phyloP scores from a whole-genome alignment of 495 filamentous ascomycete species.

The Viridothelium virens region DNA sequence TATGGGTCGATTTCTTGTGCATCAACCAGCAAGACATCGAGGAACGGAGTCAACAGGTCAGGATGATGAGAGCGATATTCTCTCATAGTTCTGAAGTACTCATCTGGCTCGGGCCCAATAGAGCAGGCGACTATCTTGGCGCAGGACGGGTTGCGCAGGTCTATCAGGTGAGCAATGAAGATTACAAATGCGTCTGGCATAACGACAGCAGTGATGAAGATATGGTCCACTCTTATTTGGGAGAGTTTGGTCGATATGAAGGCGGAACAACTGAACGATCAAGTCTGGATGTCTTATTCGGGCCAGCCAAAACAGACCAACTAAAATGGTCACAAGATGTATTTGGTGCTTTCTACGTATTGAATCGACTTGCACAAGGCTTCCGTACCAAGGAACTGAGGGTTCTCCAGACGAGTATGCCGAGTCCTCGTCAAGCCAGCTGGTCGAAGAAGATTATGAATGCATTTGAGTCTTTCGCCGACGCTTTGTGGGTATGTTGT shows the following conservation, averaged over 20 bases:
- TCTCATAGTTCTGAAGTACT: neutral
- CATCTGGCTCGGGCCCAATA: conserved; percentile 13
- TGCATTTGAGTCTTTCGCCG: neutral
- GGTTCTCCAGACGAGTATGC: neutral
- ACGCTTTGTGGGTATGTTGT: neutral
- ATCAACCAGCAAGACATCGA: conserved; percentile 10
- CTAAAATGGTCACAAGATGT: neutral
- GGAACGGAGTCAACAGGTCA: neutral
- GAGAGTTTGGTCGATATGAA: neutral
- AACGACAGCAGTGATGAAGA: neutral
- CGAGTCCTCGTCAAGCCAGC: neutral
- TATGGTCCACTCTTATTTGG: neutral
- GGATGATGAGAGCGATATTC: conserved; percentile 3
- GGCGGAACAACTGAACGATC: neutral
- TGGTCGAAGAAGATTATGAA: neutral
- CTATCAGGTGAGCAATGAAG: neutral
- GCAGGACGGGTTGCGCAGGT: neutral
- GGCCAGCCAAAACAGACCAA: neutral
- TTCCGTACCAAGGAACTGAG: neutral
- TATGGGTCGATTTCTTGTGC: conserved; percentile 13
- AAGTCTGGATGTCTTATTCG: no score
- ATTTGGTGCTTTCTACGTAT: neutral
- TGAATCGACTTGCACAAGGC: neutral
- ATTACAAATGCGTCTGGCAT: neutral
- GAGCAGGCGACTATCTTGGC: neutral